Base-by-base conservation (phyloP, 2,329 filamentous ascomycete species). In the Ilyonectria robusta region DNA sequence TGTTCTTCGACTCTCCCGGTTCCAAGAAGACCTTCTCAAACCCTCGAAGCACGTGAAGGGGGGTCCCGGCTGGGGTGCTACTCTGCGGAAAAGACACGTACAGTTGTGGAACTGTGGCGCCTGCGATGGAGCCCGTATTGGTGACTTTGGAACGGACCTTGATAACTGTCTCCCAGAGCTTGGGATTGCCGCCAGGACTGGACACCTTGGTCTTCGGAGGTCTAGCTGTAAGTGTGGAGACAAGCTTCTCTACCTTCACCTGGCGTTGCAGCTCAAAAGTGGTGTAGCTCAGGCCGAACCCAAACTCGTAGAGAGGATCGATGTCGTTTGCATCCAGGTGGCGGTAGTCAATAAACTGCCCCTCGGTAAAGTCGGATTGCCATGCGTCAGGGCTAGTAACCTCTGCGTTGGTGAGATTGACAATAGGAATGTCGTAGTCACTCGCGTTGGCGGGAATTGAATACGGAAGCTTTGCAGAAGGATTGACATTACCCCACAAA, bases 211-310 rank as follows among this genome's bases (percentile, higher is more conserved):
- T 29, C 47, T 50, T 50, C 0, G 47, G 2, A 7, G 47, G 47
- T 88, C 88, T 60, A 11, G 84, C 83, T 69, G 47, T 17, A 31
- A 29, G 47, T 4, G n/a, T 7, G 29, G n/a, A n/a, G 47, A 50
- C 23, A n/a, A 50, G 23, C 13, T 31, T 50, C 23, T 31, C 26
- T 13, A 50, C 47, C 4, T 8, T 9, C 6, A 50, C 23, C 47
- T 50, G 23, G 47, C 47, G 29, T 50, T 50, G 47, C 26, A 87
- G 84, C 44, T 82, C 80, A 76, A 91, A 91, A 3, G 83, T 87
- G 10, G 91, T 91, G 79, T 92, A 93, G 2, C 86, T 89, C 1
- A 94, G 84, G 0, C 92, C 92, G 72, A 87, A 90, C 21, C 89
- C 89, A 71, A 92, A 92, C 73, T 90, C 88, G 78, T 88, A 92